These are phyloP conservation scores for Letharia lupina DNA, from an alignment of 495 filamentous ascomycete genomes.

Conservation along the genomic window DNA sequence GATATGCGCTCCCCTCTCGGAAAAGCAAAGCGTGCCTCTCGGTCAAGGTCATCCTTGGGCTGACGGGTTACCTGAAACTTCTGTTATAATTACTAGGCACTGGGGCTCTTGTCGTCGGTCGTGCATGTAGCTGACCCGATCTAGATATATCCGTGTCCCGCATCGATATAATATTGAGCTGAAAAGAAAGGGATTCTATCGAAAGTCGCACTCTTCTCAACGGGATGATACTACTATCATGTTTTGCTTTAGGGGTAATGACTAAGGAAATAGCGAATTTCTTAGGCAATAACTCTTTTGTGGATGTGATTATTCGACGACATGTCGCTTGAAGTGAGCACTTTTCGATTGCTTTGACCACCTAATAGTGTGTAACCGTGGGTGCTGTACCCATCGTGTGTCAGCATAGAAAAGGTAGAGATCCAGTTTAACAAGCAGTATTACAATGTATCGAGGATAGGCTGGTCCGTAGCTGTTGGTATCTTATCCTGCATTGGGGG, in stretches of 20 bases:
- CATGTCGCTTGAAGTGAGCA: neutral
- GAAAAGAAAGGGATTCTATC: neutral
- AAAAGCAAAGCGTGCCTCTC: too few species aligned
- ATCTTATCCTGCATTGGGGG: neutral
- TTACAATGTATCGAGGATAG: neutral
- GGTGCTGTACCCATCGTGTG: neutral
- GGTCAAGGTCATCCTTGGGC: too few species aligned
- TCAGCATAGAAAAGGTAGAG: neutral
- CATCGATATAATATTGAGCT: neutral
- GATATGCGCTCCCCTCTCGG: too few species aligned
- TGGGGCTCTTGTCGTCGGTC: too few species aligned
- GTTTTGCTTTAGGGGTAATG: neutral
- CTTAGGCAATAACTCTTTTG: neutral
- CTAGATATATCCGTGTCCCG: too few species aligned
- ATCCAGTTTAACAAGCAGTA: neutral
- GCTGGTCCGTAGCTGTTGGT: neutral
- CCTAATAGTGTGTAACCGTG: neutral
- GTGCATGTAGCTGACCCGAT: too few species aligned
- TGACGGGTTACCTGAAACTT: too few species aligned
- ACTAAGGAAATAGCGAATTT: neutral
- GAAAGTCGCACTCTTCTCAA: neutral
- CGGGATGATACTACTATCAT: neutral
- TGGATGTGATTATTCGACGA: neutral
- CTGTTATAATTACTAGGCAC: too few species aligned
- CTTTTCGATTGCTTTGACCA: conserved; percentile 1